Percentiles rank a stretch among this genome's conserved stretches.
Evolutionary conservation across 371 early-diverging fungal genomes (phyloP).

Genomic region (Entomophthora muscae): DNA sequence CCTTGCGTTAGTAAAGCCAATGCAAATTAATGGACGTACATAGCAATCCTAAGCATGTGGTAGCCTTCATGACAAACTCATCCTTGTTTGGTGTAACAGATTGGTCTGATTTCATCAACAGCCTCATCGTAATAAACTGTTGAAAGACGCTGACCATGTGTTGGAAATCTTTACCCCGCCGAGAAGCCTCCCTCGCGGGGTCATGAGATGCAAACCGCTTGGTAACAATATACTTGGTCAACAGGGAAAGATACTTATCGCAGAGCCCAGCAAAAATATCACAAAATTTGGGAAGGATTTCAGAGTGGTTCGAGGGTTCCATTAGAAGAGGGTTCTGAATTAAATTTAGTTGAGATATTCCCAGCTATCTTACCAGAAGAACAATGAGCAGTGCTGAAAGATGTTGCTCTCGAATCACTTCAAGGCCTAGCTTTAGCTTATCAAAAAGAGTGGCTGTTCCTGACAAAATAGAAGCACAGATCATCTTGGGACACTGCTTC

Average conservation of each 20-base stretch:
- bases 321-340: conserved; percentile 9
- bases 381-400: conserved; percentile 6
- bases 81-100: conserved; percentile 19
- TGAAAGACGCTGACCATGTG: conserved; percentile 9
- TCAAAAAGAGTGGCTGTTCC: conserved; percentile 14
- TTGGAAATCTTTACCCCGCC: neutral
- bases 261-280: conserved; percentile 1
- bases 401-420: conserved; percentile 9
- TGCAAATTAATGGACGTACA: conserved; percentile 12
- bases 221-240: neutral
- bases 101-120: neutral
- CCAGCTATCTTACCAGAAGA: neutral
- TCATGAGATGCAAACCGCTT: neutral
- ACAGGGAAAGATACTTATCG: neutral
- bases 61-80: conserved; percentile 20
- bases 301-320: conserved; percentile 4
- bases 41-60: conserved; percentile 22
- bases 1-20: neutral
- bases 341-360: neutral
- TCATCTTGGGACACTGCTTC: neutral
- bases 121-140: conserved; percentile 11
- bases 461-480: conserved; percentile 8
- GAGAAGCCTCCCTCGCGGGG: neutral
- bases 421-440: conserved; percentile 13
- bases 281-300: conserved; percentile 6